These are phyloP conservation scores for Sclerospora graminicola DNA, from an alignment of 352 stramenopile genomes.

Conservation along the genomic window DNA sequence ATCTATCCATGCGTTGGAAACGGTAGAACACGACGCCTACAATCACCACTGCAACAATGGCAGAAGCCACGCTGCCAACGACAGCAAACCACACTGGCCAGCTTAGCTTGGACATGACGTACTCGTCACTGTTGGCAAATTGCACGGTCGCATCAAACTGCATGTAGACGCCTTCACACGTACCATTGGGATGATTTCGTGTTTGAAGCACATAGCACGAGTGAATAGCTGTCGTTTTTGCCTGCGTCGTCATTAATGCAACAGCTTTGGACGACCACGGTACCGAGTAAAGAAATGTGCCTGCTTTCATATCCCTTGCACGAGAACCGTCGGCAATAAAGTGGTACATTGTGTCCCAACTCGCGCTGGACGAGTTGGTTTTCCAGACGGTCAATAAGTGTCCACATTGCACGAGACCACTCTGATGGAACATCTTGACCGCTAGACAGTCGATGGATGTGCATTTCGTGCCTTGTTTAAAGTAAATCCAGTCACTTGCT, in stretches of 20 bases:
- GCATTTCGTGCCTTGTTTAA: conserved; percentile 43
- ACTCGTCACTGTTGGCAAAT: conserved; percentile 42
- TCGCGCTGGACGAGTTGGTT: conserved; percentile 19
- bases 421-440: conserved; percentile 49
- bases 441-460: conserved; percentile 50
- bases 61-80: conserved; percentile 45
- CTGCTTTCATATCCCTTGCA: conserved; percentile 41
- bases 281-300: conserved; percentile 54
- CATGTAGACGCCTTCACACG: conserved; percentile 59
- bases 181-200: conserved; percentile 46
- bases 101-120: conserved; percentile 43
- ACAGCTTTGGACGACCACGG: conserved; percentile 14
- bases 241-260: conserved; percentile 14
- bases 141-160: conserved; percentile 51
- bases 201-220: conserved; percentile 66
- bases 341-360: conserved; percentile 28
- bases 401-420: conserved; percentile 53
- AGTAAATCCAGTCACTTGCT: conserved; percentile 56
- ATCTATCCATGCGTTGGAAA: conserved; percentile 21
- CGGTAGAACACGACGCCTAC: conserved; percentile 45
- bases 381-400: conserved; percentile 63
- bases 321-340: conserved; percentile 74
- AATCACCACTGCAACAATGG: conserved; percentile 30
- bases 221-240: conserved; percentile 32
- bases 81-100: conserved; percentile 45